Evolutionary conservation across 2,329 filamentous ascomycete species (phyloP).

Genomic region (Periglandula ipomoeae): DNA sequence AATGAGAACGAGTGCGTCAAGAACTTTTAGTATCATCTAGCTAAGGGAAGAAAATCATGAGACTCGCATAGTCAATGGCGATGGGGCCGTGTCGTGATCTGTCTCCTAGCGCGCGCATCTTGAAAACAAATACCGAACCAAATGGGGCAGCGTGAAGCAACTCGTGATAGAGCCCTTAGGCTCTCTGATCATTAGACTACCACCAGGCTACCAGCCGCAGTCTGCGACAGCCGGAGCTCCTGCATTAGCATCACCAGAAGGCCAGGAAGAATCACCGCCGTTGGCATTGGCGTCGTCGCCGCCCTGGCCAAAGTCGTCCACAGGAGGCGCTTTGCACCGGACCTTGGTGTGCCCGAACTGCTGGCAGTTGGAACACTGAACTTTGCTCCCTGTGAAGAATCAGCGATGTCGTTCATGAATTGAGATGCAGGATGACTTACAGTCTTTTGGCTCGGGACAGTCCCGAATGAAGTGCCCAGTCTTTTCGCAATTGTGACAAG

Average conservation of each 20-base stretch:
- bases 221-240: neutral
- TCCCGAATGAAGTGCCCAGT: constrained; percentile 54
- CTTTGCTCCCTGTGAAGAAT: constrained; percentile 25
- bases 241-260: constrained; percentile 5
- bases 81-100: neutral
- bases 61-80: neutral
- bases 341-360: constrained; percentile 31
- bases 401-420: neutral
- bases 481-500: constrained; percentile 52
- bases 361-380: constrained; percentile 29
- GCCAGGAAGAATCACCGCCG: constrained; percentile 2
- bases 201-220: neutral
- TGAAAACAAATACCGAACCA: neutral
- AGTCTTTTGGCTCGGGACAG: constrained; percentile 45
- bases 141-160: neutral
- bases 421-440: constrained; percentile 16
- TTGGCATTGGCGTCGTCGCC: constrained; percentile 8
- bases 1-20: no score
- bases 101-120: neutral
- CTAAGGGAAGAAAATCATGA: neutral
- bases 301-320: constrained; percentile 9
- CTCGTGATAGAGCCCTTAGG: neutral
- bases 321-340: constrained; percentile 23
- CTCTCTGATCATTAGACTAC: neutral
- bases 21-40: no score